Evolutionary conservation across 106 monocot genomes (phyloP), one percentile per base, ranked within the genome.

Genomic region (Phalaenopsis equestris): DNA sequence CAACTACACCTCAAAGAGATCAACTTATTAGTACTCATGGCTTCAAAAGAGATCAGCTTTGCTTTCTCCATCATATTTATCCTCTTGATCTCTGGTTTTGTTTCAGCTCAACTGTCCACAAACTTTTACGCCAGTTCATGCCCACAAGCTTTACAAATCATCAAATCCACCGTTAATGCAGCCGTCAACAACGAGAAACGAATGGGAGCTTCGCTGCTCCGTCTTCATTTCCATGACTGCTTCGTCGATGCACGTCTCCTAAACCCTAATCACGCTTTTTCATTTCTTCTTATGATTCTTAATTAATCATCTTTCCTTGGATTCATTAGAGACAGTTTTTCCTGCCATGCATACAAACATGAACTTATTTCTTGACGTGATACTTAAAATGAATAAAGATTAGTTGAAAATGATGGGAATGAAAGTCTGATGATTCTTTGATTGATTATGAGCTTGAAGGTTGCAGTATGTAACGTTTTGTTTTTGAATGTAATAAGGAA

Each of bases 171-270:
- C 8, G 83, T 91, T 46, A 70, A 87, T 23, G 77, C 88, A 2
- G 91, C 91, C 2, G 78, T 91, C 49, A 6, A 65, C 0, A 91
- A 76, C 1, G 89, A 91, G 82, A 84, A 56, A 38, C 70, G 91
- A 24, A 87, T 88, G 82, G 89, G 88, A 1, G 90, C 90, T 12
- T 88, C 86, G 1, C 80, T 89, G 30, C 85, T 87, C n/a, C 87
- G 92, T 42, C 88, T 92, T 78, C 88, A 86, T 82, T 91, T 87
- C 77, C 90, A 91, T 14, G 88, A 87, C 79, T 87, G 86, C 73
- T 91, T 91, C 67, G 87, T 87, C 15, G 83, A 87, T 52, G 91
- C 85, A 85, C 14, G 24, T 15, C 52, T 36, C 18, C 18, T 61
- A 18, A 61, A 57, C 52, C 52, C 2, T 52, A 15, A 52, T 10